Percentiles rank a stretch among this genome's conserved stretches.
Conservation (phyloP, 192 early-diverging fungal genomes). For the Backusella liffmaniae region DNA sequence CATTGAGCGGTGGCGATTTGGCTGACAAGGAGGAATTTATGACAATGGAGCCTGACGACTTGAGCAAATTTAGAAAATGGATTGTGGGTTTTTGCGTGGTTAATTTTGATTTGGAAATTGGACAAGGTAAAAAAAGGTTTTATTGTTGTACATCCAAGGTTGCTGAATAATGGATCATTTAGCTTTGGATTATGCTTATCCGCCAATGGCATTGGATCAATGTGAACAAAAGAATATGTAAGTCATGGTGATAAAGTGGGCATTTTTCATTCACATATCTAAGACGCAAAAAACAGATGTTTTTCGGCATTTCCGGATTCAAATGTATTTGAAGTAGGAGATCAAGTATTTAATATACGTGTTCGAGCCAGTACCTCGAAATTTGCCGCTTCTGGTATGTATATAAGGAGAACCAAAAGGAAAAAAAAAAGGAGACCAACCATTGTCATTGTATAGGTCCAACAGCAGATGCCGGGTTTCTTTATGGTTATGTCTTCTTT, state of each 20-base stretch:
- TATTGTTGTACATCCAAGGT: not conserved
- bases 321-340: constrained; percentile 70
- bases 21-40: constrained; percentile 8
- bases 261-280: no score
- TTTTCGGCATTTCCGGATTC: constrained; percentile 81
- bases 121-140: constrained; percentile 51
- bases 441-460: constrained; percentile 31
- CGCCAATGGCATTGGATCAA: constrained; percentile 62
- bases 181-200: constrained; percentile 72
- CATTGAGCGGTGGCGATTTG: constrained; percentile 18
- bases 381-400: constrained; percentile 50
- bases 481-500: constrained; percentile 94
- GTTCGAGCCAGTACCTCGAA: constrained; percentile 59
- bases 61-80: constrained; percentile 60
- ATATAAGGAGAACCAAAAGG: not conserved
- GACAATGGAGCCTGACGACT: constrained; percentile 29
- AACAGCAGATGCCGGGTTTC: constrained; percentile 54
- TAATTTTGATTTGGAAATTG: constrained; percentile 83
- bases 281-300: constrained; percentile 33
- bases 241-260: not conserved
- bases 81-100: constrained; percentile 72
- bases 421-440: not conserved
- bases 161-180: not conserved
- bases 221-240: constrained; percentile 74
- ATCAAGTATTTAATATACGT: constrained; percentile 72